These are phyloP conservation scores for Suhomyces bokatorum DNA, from an alignment of 1,139 yeast species.

Conservation along the genomic window DNA sequence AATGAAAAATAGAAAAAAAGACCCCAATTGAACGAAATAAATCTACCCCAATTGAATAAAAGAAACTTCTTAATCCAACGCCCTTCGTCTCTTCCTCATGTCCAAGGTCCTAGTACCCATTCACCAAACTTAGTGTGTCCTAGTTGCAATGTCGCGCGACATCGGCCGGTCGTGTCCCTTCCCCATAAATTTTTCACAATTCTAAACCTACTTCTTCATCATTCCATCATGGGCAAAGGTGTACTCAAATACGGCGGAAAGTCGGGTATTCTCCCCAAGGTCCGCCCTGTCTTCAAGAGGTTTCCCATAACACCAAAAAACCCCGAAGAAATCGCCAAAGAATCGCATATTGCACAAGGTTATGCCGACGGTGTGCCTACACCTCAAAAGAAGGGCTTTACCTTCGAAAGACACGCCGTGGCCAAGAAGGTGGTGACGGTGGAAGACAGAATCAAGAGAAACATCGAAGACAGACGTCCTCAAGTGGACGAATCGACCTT, in stretches of 20 bases:
- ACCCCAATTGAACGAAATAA: no score
- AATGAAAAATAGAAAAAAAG: no score
- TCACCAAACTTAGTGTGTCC: no score
- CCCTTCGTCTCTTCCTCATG: no score
- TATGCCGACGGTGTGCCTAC: conserved; percentile 75
- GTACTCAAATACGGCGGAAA: conserved; percentile 59
- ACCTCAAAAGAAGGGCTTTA: conserved; percentile 61
- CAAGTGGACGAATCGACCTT: conserved; percentile 38
- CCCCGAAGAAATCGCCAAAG: conserved; percentile 35
- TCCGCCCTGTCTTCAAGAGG: conserved; percentile 68
- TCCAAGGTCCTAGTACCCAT: no score
- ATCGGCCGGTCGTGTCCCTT: conserved; percentile 1
- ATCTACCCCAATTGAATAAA: no score
- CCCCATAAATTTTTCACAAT: conserved; percentile 4
- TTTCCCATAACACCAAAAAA: conserved; percentile 58
- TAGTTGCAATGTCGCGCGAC: conserved; percentile 1
- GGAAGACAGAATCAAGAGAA: conserved; percentile 53
- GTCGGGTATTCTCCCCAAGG: conserved; percentile 80
- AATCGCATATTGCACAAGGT: conserved; percentile 56
- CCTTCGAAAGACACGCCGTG: conserved; percentile 41
- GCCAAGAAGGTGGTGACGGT: conserved; percentile 59
- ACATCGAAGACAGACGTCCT: conserved; percentile 46
- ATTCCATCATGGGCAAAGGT: conserved; percentile 48
- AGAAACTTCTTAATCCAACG: no score
- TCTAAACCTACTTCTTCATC: neutral